A percentile compares a stretch with the other conserved stretches of the same genome.
phyloP scores from a whole-genome alignment of 257 asterid genomes.

The Paulownia fortunei region DNA sequence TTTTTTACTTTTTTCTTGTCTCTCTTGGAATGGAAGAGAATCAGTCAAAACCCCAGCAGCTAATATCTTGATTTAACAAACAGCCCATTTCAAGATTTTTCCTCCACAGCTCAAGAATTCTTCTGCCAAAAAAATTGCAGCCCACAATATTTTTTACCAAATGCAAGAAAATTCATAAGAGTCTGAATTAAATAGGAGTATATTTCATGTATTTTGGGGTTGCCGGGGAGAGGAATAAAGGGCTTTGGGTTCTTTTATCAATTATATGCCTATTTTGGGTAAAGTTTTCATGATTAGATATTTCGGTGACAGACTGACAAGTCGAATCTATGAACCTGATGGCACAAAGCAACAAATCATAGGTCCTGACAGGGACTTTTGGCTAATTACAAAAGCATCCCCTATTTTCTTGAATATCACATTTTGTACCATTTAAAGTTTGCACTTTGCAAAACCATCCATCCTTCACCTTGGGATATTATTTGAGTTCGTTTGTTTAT shows the following conservation, averaged over 20 bases:
- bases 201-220: neutral
- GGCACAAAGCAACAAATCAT: neutral
- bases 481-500: too few species aligned
- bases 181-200: neutral
- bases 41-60: too few species aligned
- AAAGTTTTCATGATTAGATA: neutral
- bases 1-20: too few species aligned
- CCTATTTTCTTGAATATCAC: neutral
- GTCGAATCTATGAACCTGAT: neutral
- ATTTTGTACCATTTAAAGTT: neutral
- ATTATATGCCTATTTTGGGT: neutral
- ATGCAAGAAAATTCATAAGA: neutral
- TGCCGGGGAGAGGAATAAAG: neutral
- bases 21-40: too few species aligned
- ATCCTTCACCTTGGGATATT: too few species aligned
- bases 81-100: neutral
- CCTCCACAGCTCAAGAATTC: neutral
- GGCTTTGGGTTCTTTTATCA: too few species aligned
- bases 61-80: too few species aligned
- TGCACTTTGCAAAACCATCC: neutral
- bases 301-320: conserved; percentile 20
- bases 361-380: neutral
- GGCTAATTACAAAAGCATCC: neutral
- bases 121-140: neutral
- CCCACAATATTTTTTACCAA: neutral